Evolutionary conservation across 495 filamentous ascomycete species (phyloP), one percentile per base, ranked within the genome.

Genomic region (Trypethelium eluteriae): DNA sequence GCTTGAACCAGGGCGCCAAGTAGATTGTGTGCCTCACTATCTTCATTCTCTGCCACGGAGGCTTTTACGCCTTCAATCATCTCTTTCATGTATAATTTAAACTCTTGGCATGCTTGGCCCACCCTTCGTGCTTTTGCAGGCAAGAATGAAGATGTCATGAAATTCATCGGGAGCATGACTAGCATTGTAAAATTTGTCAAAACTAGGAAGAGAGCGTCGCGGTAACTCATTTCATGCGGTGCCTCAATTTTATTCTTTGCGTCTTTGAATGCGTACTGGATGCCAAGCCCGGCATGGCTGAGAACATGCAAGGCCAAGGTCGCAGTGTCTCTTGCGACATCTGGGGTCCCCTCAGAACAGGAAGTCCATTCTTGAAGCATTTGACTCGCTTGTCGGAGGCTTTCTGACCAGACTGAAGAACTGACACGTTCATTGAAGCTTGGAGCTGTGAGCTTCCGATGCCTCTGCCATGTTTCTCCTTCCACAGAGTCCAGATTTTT

Each of bases 361-460:
- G 68, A 69, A 47, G 67, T 41, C 71, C 71, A 73, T 16, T 68
- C 18, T 12, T 49, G 35, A 3, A 69, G 62, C 66, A 73, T 69
- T 11, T 62, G 41, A 12, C 35, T 18, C n/a, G 65, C 47, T 68
- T 73, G 71, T n/a, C 63, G 32, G 11, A 71, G 18, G 38, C 68
- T 68, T 39, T 73, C 71, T 35, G 62, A 46, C 71, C 71, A 73
- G 32, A 73, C 71, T 36, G 67, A 39, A 36, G 49, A 25, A 35
- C 62, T 66, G 50, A 71, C 63, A 11, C 67, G 67, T 36, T 73
- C 71, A 56, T 73, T 73, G 65, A 73, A 71, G 50, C 64, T 66
- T n/a, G 71, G 64, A 0, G 71, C 71, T 16, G 66, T 68, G 9
- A 73, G 18, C 59, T 70, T 71, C 39, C 71, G 69, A 38, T 73